Base-by-base conservation (phyloP, 2,329 filamentous ascomycete species). In the Monilinia polystroma region DNA sequence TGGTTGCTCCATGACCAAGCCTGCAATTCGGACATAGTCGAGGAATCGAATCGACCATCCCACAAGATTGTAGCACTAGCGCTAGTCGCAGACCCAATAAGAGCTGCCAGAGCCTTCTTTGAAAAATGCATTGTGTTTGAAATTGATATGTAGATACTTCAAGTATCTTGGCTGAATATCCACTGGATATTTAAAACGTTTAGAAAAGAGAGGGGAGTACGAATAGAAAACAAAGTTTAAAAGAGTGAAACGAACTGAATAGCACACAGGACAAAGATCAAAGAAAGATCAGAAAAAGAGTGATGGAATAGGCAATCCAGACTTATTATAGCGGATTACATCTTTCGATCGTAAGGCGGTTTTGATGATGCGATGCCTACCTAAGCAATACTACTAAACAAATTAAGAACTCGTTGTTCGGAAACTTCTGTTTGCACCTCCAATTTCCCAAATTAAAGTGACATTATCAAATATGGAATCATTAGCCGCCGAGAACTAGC, bases 1-100 rank as follows among this genome's bases (percentile, higher is more conserved):
- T 88, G 84, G 76, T 86, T 89, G n/a, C 81, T 81, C 84, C 85
- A 91, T 4, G 84, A 87, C 87, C 87, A 89, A 52, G 82, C 82
- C 72, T 81, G 79, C 41, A 89, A 80, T 75, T 88, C 86, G 2
- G 80, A 72, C 11, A 82, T 79, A 20, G 79, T 78, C 70, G 87
- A 78, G 66, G 85, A 82, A 76, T 89, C 89, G 80, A 89, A 87
- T 60, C 86, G 84, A 38, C 87, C 87, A 75, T 89, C 87, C 87
- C 87, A 90, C 10, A 87, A 77, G 55, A 87, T 79, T 0, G 80
- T 82, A 63, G 81, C 81, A 72, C 75, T 67, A n/a, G 68, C 71
- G 63, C 81, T 82, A 73, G 75, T 66, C 26, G 66, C 71, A 55
- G 70, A 69, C 29, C 70, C 65, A 55, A 69, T 67, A 32, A 75